Base-by-base conservation (phyloP, 345 rosid genomes). In the Aurinia saxatilis region DNA sequence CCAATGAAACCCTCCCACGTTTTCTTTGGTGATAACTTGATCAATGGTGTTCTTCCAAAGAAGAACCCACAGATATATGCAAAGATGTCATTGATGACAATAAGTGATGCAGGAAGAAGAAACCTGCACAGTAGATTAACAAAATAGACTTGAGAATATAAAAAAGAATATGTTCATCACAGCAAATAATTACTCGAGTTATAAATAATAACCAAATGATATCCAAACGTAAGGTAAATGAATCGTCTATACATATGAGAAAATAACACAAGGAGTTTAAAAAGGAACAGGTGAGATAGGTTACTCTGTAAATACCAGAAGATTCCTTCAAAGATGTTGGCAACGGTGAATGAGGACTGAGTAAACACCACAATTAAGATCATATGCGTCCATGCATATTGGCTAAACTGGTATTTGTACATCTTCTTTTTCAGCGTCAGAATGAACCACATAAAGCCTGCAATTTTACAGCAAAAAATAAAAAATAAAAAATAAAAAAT, bases 1-100 rank as follows among this genome's bases (percentile, higher is more conserved):
- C 98, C 98, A 25, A 84, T 85, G 74, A 92, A 92, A 34, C 95
- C 98, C 73, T 91, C 98, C 98, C 96, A 91, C 18, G 96, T 91
- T 84, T 91, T 88, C 87, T 91, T 91, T 14, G 96, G 96, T 61
- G 96, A 88, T 74, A 91, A 76, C 77, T 86, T 86, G 74, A 91
- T 91, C 80, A 91, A 68, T 0, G 93, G 98, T 52, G 96, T 91
- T 85, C 68, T 82, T 50, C 98, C 98, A 75, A 91, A 91, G 76
- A 91, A 89, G 86, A 91, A 88, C 66, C 96, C 95, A 57, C 78
- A 79, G 39, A 88, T 59, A 61, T 88, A 89, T 7, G 98, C 96
- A 72, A 83, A 84, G 40, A 86, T 83, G 59, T 91, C 98, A 69
- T 86, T 86, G 78, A 91, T 82, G 60, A 86, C 89, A 13, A 91